phyloP scores from a whole-genome alignment of 306 rosid genomes.

The Crotalaria pallida region DNA sequence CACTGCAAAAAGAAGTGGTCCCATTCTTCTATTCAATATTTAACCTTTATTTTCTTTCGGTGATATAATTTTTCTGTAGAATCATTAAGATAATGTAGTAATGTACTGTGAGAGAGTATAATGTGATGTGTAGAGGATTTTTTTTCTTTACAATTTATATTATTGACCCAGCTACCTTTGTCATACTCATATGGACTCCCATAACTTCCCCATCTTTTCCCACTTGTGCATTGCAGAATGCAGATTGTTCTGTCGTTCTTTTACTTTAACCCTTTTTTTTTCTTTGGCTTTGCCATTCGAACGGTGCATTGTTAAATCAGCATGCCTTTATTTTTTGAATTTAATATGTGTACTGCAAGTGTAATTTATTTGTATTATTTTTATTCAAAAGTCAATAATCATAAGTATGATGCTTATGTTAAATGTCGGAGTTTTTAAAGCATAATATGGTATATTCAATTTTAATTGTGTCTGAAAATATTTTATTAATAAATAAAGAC shows the following conservation, averaged over 20 bases:
- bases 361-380: too few species aligned
- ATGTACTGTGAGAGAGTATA: too few species aligned
- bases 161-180: constrained; percentile 20
- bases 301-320: neutral
- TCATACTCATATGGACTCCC: constrained; percentile 34
- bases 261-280: neutral
- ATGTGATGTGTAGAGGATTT: neutral
- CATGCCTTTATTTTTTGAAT: neutral
- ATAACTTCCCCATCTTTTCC: constrained; percentile 30
- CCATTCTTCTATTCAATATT: constrained; percentile 19
- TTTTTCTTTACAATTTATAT: too few species aligned
- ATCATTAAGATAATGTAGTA: neutral
- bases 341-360: too few species aligned
- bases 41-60: neutral
- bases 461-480: too few species aligned
- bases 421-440: too few species aligned
- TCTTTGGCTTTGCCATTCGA: neutral
- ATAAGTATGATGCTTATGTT: too few species aligned
- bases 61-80: neutral
- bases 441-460: too few species aligned
- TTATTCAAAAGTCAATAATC: too few species aligned
- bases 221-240: constrained; percentile 21
- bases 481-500: too few species aligned
- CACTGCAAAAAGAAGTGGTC: constrained; percentile 23
- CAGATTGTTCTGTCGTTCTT: neutral